A percentile compares a stretch with the other conserved stretches of the same genome.
These are phyloP conservation scores for Arthrobotrys pseudoclavata DNA, from an alignment of 2,329 filamentous ascomycete genomes.

Conservation along the genomic window DNA sequence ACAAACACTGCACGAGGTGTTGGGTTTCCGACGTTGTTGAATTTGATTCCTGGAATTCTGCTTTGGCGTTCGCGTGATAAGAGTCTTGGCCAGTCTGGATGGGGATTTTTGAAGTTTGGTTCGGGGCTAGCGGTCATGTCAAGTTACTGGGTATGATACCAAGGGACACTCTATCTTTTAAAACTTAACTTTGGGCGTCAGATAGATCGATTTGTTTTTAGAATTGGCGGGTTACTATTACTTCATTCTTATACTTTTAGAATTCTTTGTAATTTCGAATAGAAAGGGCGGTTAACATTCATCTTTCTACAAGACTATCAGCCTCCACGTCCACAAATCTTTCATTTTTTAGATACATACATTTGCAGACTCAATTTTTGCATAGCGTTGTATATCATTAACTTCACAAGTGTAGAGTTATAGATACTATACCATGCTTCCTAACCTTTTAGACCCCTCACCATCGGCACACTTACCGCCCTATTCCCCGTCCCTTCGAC, in stretches of 20 bases:
- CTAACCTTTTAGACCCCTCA: constrained; percentile 1
- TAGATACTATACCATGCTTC: not conserved
- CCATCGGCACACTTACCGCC: constrained; percentile 36
- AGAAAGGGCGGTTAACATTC: no score
- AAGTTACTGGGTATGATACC: not conserved
- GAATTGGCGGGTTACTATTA: no score
- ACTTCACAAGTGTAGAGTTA: not conserved
- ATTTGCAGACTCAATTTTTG: no score
- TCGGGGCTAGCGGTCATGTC: not conserved
- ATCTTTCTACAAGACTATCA: no score
- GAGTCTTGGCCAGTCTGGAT: not conserved
- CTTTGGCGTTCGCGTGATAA: not conserved
- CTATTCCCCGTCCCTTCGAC: constrained; percentile 33
- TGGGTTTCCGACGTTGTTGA: not conserved
- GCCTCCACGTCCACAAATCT: no score
- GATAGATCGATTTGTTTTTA: no score
- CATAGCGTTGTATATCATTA: no score
- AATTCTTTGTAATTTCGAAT: no score
- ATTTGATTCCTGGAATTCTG: not conserved
- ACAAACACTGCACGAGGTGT: not conserved
- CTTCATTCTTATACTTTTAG: no score
- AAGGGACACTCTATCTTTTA: not conserved
- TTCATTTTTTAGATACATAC: no score
- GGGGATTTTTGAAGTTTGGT: not conserved
- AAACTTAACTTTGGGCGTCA: not conserved